Conservation (phyloP, 2,329 filamentous ascomycete genomes). For the Penicillium sp. region DNA sequence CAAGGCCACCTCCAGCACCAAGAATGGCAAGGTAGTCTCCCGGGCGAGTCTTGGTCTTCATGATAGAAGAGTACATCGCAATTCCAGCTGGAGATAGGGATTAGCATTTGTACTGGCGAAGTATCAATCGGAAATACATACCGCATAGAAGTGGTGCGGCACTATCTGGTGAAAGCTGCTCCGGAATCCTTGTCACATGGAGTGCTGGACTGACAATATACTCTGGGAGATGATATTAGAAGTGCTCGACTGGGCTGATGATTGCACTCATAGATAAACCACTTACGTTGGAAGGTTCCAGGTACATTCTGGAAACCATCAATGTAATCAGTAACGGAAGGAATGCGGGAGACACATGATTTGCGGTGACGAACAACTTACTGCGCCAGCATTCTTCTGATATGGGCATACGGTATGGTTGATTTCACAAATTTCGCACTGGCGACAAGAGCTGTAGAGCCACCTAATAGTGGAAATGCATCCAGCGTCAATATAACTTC, state of each 20-base stretch:
- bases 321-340: neutral
- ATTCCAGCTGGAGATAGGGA: constrained; percentile 29
- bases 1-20: constrained; percentile 39
- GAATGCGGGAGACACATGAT: neutral
- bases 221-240: constrained; percentile 18
- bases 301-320: constrained; percentile 30
- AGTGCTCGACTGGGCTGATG: neutral
- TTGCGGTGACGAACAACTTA: constrained; percentile 15
- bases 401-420: constrained; percentile 40
- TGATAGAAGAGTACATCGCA: constrained; percentile 41
- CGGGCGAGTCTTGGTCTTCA: constrained; percentile 34
- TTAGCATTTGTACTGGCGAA: neutral
- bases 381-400: constrained; percentile 39
- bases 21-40: constrained; percentile 38
- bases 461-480: constrained; percentile 24
- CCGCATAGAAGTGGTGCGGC: constrained; percentile 40
- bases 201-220: constrained; percentile 37
- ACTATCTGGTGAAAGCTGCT: constrained; percentile 29
- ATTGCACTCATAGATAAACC: neutral
- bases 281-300: constrained; percentile 38
- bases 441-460: constrained; percentile 38
- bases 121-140: constrained; percentile 14
- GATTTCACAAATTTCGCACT: constrained; percentile 39
- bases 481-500: neutral
- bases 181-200: constrained; percentile 37